Evolutionary conservation across 305 asterid species (phyloP), one percentile per base, ranked within the genome.

Genomic region (Fraxinus paxiana): DNA sequence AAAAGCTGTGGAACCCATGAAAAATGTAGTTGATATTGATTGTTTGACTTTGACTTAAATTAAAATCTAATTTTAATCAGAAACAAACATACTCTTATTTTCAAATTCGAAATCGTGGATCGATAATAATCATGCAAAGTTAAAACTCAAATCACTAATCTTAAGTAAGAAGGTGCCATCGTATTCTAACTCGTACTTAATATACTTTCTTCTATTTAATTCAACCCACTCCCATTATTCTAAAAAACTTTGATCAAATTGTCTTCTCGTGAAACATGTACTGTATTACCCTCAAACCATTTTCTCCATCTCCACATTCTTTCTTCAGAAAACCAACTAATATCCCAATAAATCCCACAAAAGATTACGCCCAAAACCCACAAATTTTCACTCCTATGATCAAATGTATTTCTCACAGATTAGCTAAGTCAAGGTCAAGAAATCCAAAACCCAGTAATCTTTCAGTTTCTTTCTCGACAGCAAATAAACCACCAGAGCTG

Each of bases 401-500:
- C 6, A 15, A 5, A 48, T 48, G 61, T n/a, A 15, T n/a, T 15
- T 12, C 61, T 12, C 20, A 15, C 20, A 48, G 18, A 10, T n/a
- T 17, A 48, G 59, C 4, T 12, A 48, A 48, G 15, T n/a, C 61
- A 48, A 48, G 20, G 28, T 80, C 79, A 15, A 76, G 76, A 38
- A 81, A 73, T 46, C 73, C 61, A 5, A 43, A 18, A 24, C 75
- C 31, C 65, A 4, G n/a, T 9, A 48, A 48, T 65, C 8, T 51
- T 7, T 22, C 79, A 24, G 72, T 74, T 35, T 81, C 85, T 37
- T 77, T 86, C 78, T 75, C 48, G 4, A 51, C 84, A 65, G 26
- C 37, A 13, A 41, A 41, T 9, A 9, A 9, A 41, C 48, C 15
- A 1, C 48, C 48, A 2, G 48, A 41, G 3, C 48, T 41, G 76